Evolutionary conservation across 371 early-diverging fungal species (phyloP).

Genomic region (Haplosporangium sp.): DNA sequence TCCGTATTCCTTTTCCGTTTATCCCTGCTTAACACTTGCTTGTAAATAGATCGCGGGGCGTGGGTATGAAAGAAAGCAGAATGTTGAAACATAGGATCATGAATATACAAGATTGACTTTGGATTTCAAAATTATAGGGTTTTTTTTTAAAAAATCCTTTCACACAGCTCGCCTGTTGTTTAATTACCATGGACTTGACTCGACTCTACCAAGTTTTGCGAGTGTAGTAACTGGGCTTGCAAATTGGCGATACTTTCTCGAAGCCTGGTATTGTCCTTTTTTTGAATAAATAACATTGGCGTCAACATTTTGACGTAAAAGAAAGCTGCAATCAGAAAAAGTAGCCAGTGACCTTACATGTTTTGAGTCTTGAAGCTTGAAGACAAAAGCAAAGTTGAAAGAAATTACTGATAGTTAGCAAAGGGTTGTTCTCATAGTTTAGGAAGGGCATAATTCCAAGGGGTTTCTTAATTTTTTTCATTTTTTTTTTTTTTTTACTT

Average conservation of each 20-base stretch:
- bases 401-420: neutral
- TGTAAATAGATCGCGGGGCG: neutral
- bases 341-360: neutral
- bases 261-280: neutral
- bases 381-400: too few species aligned
- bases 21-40: neutral
- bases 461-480: too few species aligned
- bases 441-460: neutral
- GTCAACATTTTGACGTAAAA: neutral
- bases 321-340: neutral
- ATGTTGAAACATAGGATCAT: neutral
- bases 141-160: neutral
- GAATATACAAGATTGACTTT: neutral
- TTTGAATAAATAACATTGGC: neutral
- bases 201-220: conserved; percentile 4
- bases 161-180: neutral
- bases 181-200: neutral
- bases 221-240: neutral
- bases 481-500: neutral
- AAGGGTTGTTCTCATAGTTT: neutral
- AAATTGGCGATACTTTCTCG: neutral
- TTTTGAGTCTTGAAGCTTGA: neutral
- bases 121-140: neutral
- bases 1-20: conserved; percentile 5
- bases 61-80: neutral